Base-by-base conservation (phyloP, 78 protist genomes). In the Dictyostelium purpureum region DNA sequence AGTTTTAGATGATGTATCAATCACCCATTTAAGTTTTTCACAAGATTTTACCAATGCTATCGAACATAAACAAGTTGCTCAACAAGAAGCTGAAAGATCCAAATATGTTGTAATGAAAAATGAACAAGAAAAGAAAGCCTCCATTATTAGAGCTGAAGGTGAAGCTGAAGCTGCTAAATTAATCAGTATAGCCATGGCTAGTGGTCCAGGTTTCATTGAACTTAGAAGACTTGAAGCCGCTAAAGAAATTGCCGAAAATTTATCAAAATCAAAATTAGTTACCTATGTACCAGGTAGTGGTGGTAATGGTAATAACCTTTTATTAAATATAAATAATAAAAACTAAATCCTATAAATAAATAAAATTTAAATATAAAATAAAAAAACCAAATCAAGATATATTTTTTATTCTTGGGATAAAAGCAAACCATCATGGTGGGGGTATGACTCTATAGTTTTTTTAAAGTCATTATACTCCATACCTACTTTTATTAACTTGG, bases 121-220 rank as follows among this genome's bases (percentile, higher is more conserved):
- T 79, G 96, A 94, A 82, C 96, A 94, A 88, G 96, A 94, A 57
- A 79, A 80, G 45, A 69, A 43, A 51, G 96, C 96, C 11, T 88
- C 93, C 28, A 82, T 94, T 57, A 94, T 94, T 52, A 81, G 92
- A 82, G 96, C 96, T 5, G 96, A 94, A 59, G 96, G 96, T 79
- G 94, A 94, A 26, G 71, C 91, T 57, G 96, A 94, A 37, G 88
- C 96, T 73, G 96, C 96, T 10, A 94, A 71, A 49, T 81, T 94
- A 9, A 57, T 92, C n/a, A 47, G 40, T 52, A 74, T 71, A 59
- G 94, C 88, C 1, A 35, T 79, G 77, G 59, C 16, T 37, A 75
- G 51, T 9, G 83, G 94, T 61, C 59, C 87, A 21, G 95, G 89
- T 77, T 83, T 92, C 66, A 83, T 92, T 49, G 90, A 92, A 59